A percentile compares a stretch with the other conserved stretches of the same genome.
phyloP scores from a whole-genome alignment of 805 yeast species.

The Yarrowia yakushimensis region DNA sequence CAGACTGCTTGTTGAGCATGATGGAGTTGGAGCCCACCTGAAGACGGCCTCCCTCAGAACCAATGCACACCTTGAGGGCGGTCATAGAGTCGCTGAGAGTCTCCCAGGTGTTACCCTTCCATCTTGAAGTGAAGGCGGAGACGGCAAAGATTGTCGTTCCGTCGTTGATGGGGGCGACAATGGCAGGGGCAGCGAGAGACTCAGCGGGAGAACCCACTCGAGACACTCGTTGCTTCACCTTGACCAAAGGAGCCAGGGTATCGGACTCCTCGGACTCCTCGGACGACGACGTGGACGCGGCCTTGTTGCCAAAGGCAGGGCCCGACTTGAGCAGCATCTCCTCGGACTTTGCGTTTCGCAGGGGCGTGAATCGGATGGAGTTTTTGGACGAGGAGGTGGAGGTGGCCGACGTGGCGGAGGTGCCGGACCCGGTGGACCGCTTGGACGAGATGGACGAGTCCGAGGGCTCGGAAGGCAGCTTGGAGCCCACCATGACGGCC shows the following conservation, averaged over 20 bases:
- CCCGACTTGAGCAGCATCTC: conserved; percentile 15
- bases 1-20: conserved; percentile 13
- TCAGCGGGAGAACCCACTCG: conserved; percentile 10
- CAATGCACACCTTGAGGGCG: neutral
- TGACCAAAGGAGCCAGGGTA: conserved; percentile 11
- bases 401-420: neutral
- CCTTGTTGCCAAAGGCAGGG: neutral
- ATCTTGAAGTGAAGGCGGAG: conserved; percentile 7
- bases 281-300: neutral
- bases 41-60: conserved; percentile 8
- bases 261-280: conserved; percentile 12
- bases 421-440: neutral
- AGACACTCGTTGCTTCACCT: conserved; percentile 6
- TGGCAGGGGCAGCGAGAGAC: neutral
- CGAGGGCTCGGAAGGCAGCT: conserved; percentile 3
- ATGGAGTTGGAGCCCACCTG: neutral
- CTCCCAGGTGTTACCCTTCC: conserved; percentile 24
- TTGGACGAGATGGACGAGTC: conserved; percentile 5
- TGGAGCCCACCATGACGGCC: conserved; percentile 8
- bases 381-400: neutral
- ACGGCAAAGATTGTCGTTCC: conserved; percentile 3
- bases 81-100: neutral
- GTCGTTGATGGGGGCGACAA: neutral
- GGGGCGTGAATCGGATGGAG: conserved; percentile 14
- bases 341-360: conserved; percentile 19